Conservation (phyloP, 805 yeast genomes). For the Yamadazyma insecticola region DNA sequence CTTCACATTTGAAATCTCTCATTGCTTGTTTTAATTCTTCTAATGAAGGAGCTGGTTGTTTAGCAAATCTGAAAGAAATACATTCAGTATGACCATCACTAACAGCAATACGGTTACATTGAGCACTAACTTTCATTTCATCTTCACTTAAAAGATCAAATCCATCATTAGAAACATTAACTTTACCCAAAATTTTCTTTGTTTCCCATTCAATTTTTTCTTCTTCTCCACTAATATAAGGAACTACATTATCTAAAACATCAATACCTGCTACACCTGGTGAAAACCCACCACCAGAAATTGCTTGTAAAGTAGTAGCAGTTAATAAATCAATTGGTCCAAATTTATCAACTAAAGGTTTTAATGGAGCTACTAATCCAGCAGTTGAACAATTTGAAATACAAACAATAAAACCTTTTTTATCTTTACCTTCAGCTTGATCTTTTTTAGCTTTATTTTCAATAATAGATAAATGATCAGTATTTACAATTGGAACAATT, state of each 20-base stretch:
- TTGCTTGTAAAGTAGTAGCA: slow-evolving; percentile 92
- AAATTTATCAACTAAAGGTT: slow-evolving; percentile 83
- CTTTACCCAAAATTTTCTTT: slow-evolving; percentile 79
- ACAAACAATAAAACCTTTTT: slow-evolving; percentile 82
- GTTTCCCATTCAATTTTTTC: slow-evolving; percentile 99
- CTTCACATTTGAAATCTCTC: slow-evolving; percentile 76
- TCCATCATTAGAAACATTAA: slow-evolving; percentile 47
- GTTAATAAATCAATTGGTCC: slow-evolving; percentile 89
- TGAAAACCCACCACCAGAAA: slow-evolving; percentile 97
- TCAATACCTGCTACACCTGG: slow-evolving; percentile 98
- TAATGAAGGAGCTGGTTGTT: slow-evolving; percentile 78
- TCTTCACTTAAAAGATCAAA: slow-evolving; percentile 58
- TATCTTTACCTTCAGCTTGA: slow-evolving; percentile 51
- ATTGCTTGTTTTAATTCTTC: slow-evolving; percentile 72
- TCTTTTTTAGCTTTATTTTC: slow-evolving; percentile 49
- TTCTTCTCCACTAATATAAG: slow-evolving; percentile 94
- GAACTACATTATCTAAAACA: slow-evolving; percentile 89
- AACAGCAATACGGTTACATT: slow-evolving; percentile 95
- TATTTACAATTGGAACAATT: slow-evolving; percentile 91
- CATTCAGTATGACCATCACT: slow-evolving; percentile 98
- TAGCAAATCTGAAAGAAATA: slow-evolving; percentile 77
- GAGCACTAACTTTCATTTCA: slow-evolving; percentile 86
- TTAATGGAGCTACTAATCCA: slow-evolving; percentile 93
- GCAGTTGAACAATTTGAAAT: slow-evolving; percentile 99
- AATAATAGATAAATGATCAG: slow-evolving; percentile 79